phyloP scores from a whole-genome alignment of 2,329 filamentous ascomycete genomes.

The Ceratocystis papillata region DNA sequence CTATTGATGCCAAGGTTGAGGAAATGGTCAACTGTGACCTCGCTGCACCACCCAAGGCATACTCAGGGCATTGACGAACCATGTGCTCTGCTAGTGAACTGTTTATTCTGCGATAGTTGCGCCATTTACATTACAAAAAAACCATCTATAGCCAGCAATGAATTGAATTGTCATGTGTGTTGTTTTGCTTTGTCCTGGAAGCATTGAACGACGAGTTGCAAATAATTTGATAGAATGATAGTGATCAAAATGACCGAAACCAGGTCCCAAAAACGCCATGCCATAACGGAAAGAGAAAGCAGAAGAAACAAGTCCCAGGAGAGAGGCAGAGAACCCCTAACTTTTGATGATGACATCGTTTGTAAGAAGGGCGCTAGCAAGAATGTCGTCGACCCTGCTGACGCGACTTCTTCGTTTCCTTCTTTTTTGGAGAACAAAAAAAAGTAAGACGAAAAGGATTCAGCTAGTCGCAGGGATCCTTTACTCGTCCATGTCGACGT shows the following conservation, averaged over 20 bases:
- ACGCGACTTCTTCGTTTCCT: neutral
- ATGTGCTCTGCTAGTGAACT: neutral
- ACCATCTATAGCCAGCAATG: too few species aligned
- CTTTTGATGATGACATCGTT: conserved; percentile 17
- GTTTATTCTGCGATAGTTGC: neutral
- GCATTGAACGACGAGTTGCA: conserved; percentile 16
- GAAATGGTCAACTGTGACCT: conserved; percentile 37
- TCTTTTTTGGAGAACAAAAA: too few species aligned
- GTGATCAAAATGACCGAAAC: conserved; percentile 24
- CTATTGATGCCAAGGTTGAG: conserved; percentile 33
- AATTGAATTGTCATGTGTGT: neutral
- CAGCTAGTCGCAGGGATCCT: conserved; percentile 25
- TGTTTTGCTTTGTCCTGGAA: conserved; percentile 9
- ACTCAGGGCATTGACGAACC: conserved; percentile 25
- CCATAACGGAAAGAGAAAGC: conserved; percentile 22
- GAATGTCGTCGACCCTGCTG: neutral
- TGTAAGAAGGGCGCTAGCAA: neutral
- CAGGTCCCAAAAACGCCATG: conserved; percentile 24
- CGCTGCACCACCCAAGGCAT: conserved; percentile 33
- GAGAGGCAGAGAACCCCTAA: conserved; percentile 14
- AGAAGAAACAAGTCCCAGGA: conserved; percentile 21
- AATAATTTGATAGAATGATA: conserved; percentile 21
- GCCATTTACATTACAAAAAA: neutral
- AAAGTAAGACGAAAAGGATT: conserved; percentile 12
- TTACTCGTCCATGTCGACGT: conserved; percentile 37